Conservation (phyloP, 495 filamentous ascomycete species). For the Clavariopsis aquatica region DNA sequence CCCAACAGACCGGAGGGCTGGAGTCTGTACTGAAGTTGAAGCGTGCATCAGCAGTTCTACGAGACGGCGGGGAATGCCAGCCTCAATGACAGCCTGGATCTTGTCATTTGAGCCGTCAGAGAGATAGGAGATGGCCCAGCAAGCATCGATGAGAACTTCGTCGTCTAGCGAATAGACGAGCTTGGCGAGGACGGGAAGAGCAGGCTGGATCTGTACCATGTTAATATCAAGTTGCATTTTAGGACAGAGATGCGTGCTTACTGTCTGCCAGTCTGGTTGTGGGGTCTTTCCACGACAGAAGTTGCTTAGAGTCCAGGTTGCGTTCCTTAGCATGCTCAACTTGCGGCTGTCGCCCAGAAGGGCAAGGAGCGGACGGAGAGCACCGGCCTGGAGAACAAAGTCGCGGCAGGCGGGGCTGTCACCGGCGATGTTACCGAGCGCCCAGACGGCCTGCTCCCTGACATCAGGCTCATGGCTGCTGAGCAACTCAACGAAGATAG, state of each 20-base stretch:
- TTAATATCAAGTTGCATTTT: slow-evolving; percentile 29
- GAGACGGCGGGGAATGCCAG: slow-evolving; percentile 92
- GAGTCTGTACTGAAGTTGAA: slow-evolving; percentile 98
- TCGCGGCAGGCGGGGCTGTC: slow-evolving; percentile 97
- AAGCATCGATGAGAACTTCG: slow-evolving; percentile 97
- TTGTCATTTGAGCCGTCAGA: slow-evolving; percentile 99
- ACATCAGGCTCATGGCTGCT: slow-evolving; percentile 97
- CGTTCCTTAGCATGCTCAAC: slow-evolving; percentile 98
- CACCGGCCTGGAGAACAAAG: slow-evolving; percentile 86
- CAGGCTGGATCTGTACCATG: slow-evolving; percentile 77
- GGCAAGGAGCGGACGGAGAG: slow-evolving; percentile 81
- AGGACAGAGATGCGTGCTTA: slow-evolving; percentile 52
- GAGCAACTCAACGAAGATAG: slow-evolving; percentile 96
- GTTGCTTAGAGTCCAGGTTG: slow-evolving; percentile 99
- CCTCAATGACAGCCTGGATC: slow-evolving; percentile 99
- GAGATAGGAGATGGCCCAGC: slow-evolving; percentile 99
- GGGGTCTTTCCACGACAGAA: slow-evolving; percentile 99
- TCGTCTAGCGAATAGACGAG: slow-evolving; percentile 98
- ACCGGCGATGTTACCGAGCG: slow-evolving; percentile 97
- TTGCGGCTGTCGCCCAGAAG: slow-evolving; percentile 97
- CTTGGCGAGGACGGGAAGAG: slow-evolving; percentile 94
- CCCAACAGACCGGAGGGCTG: slow-evolving; percentile 93
- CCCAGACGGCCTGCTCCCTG: slow-evolving; percentile 98
- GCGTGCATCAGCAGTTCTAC: slow-evolving; percentile 98
- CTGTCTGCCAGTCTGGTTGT: slow-evolving; percentile 96